Evolutionary conservation across 306 rosid species (phyloP).

Genomic region (Parietaria judaica): DNA sequence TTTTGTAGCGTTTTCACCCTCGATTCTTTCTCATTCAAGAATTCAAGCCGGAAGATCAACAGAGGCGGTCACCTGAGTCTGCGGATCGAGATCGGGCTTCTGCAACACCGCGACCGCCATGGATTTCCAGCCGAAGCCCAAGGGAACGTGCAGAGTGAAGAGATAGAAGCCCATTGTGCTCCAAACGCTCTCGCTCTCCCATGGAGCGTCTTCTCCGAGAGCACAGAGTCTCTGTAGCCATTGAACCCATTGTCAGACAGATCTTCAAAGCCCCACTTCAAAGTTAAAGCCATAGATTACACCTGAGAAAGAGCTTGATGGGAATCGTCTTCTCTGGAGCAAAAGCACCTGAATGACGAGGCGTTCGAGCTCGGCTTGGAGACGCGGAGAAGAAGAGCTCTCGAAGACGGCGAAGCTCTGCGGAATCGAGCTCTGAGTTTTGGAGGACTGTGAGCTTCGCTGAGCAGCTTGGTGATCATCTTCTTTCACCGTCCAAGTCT

Average conservation of each 20-base stretch:
- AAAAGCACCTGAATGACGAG: constrained; percentile 35
- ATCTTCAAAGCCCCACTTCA: neutral
- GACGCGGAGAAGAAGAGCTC: constrained; percentile 13
- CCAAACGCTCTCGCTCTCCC: constrained; percentile 61
- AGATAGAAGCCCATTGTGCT: constrained; percentile 53
- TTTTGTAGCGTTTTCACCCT: too few relatives aligned
- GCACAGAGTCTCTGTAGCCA: constrained; percentile 59
- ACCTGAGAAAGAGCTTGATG: constrained; percentile 38
- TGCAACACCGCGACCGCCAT: constrained; percentile 37
- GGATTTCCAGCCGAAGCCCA: constrained; percentile 77
- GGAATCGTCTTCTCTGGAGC: constrained; percentile 28
- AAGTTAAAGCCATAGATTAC: neutral
- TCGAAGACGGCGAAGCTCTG: constrained; percentile 8
- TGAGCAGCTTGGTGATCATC: too few relatives aligned
- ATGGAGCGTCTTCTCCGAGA: constrained; percentile 40
- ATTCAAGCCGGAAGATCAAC: too few relatives aligned
- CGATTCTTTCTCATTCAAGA: too few relatives aligned
- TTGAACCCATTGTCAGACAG: neutral
- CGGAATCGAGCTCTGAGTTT: neutral
- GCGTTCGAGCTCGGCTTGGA: constrained; percentile 18
- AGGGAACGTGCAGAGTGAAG: constrained; percentile 74
- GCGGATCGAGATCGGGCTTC: constrained; percentile 52
- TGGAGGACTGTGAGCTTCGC: neutral
- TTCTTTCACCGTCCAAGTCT: too few relatives aligned
- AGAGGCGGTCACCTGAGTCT: constrained; percentile 42